phyloP scores from a whole-genome alignment of 192 early-diverging fungal genomes.

The Thamnidium elegans region DNA sequence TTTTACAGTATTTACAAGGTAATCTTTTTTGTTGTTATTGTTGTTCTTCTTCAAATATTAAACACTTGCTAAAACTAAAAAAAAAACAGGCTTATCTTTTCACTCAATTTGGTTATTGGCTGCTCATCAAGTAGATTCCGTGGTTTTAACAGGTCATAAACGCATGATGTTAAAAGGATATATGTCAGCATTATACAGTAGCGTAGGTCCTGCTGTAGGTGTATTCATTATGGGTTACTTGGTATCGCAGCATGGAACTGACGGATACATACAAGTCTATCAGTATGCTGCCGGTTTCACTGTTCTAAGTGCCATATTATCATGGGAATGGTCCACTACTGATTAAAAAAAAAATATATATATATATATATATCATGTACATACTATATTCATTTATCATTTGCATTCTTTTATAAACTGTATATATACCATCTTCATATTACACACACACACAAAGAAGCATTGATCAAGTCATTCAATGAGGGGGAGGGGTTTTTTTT shows the following conservation, averaged over 20 bases:
- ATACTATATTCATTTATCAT: background rate
- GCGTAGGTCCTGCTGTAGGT: constrained; percentile 25
- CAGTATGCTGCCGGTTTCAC: constrained; percentile 2
- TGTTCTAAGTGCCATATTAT: background rate
- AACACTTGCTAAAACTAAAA: too few species aligned
- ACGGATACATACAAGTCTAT: constrained; percentile 8
- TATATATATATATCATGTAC: too few species aligned
- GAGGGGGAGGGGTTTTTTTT: too few species aligned
- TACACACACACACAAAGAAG: too few species aligned
- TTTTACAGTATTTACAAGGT: constrained; percentile 10
- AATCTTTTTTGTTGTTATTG: background rate
- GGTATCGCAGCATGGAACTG: constrained; percentile 1
- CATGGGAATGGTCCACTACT: constrained; percentile 16
- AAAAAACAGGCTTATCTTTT: constrained; percentile 1
- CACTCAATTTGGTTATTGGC: constrained; percentile 14
- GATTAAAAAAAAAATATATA: constrained; percentile 7
- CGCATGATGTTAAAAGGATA: constrained; percentile 18
- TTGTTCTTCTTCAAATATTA: too few species aligned
- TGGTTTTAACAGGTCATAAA: constrained; percentile 3
- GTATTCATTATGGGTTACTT: constrained; percentile 9
- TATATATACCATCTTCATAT: too few species aligned
- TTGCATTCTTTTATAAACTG: too few species aligned
- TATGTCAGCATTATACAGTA: constrained; percentile 22
- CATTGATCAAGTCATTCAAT: too few species aligned
- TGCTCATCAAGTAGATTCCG: background rate